Percentiles rank a stretch among this genome's conserved stretches.
Evolutionary conservation across 2,329 filamentous ascomycete species (phyloP).

Genomic region (Alternaria sp.): DNA sequence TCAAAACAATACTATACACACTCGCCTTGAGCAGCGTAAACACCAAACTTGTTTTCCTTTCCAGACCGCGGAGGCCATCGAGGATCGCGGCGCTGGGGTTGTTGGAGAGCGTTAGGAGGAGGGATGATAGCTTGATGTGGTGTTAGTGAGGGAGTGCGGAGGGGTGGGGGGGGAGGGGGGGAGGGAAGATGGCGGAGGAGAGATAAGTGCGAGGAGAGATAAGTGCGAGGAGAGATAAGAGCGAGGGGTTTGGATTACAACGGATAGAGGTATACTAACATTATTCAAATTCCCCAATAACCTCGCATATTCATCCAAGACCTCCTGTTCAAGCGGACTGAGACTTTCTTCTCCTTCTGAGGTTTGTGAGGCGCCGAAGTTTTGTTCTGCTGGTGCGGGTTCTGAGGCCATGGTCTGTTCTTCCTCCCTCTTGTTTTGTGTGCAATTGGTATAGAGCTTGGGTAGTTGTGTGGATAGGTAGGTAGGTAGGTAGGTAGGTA

Average conservation of each 20-base stretch:
- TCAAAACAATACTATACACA: slow-evolving; percentile 97
- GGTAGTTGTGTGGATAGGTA: neutral
- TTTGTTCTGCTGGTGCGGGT: slow-evolving; percentile 3
- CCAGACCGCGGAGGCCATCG: slow-evolving; percentile 83
- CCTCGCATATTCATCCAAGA: slow-evolving; percentile 90
- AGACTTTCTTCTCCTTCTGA: slow-evolving; percentile 51
- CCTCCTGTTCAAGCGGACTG: slow-evolving; percentile 86
- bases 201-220: no score
- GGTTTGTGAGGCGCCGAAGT: slow-evolving; percentile 25
- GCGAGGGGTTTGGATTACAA: no score
- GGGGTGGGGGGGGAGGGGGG: neutral
- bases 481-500: neutral
- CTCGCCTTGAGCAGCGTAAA: slow-evolving; percentile 97
- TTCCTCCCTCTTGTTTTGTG: neutral
- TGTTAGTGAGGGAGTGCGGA: neutral
- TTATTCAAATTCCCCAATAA: slow-evolving; percentile 90
- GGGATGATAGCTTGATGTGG: slow-evolving; percentile 57
- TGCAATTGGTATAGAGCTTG: neutral
- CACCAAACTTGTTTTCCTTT: slow-evolving; percentile 92
- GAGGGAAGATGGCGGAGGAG: neutral
- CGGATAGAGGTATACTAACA: slow-evolving; percentile 55
- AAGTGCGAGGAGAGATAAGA: neutral
- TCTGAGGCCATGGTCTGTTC: slow-evolving; percentile 24
- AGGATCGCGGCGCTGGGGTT: slow-evolving; percentile 72
- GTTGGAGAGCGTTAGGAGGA: slow-evolving; percentile 73